A percentile compares a stretch with the other conserved stretches of the same genome.
Evolutionary conservation across 1,139 yeast species (phyloP).

Genomic region (Yamadazyma sp.): DNA sequence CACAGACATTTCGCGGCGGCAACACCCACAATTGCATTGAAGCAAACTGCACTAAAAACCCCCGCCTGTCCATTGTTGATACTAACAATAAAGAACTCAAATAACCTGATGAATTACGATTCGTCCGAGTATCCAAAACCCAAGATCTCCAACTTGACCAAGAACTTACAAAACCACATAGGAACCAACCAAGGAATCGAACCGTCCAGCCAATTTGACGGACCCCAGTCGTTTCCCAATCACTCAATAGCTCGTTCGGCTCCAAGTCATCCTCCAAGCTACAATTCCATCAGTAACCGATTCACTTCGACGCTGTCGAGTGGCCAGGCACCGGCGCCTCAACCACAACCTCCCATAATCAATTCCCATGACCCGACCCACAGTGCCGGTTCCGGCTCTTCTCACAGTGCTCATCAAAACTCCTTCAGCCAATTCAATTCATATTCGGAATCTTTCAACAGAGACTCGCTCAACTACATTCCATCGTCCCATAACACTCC

Average conservation of each 20-base stretch:
- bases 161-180: conserved; percentile 20
- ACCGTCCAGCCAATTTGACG: neutral
- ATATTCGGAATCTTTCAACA: conserved; percentile 4
- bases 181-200: neutral
- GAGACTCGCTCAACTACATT: conserved; percentile 34
- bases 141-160: conserved; percentile 37
- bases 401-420: neutral
- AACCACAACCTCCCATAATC: conserved; percentile 3
- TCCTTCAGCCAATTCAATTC: conserved; percentile 7
- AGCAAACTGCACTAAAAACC: no score
- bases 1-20: no score
- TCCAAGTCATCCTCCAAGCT: conserved; percentile 17
- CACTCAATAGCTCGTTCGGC: conserved; percentile 4
- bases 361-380: conserved; percentile 1
- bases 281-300: conserved; percentile 6
- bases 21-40: no score
- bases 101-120: conserved; percentile 13
- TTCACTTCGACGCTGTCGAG: conserved; percentile 2
- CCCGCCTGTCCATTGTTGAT: no score
- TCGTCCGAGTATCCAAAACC: conserved; percentile 17
- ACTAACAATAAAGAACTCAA: neutral
- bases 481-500: conserved; percentile 57
- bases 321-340: neutral
- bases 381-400: neutral
- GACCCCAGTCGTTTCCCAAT: neutral